Base-by-base conservation (phyloP, 1,139 yeast genomes). In the Suhomyces terraborum region DNA sequence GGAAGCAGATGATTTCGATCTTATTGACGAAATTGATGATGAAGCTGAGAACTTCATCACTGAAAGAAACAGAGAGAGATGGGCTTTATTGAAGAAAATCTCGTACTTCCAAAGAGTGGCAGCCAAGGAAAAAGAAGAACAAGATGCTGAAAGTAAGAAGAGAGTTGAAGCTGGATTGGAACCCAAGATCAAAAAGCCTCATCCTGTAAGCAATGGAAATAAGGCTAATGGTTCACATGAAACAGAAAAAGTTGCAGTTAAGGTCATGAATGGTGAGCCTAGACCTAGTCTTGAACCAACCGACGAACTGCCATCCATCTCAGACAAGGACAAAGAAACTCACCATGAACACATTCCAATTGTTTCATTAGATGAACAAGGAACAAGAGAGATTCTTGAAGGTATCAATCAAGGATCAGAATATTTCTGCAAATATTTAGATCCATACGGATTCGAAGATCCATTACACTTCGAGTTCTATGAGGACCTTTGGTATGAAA, bases 361-460 rank as follows among this genome's bases (percentile, higher is more conserved):
- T 32, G 68, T 77, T 4, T 55, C 73, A 1, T 59, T 80, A 33
- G 71, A 68, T 41, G 80, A 77, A 40, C 63, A 62, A 13, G 77
- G 73, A 1, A 67, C 76, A 9, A 68, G 69, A 38, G 70, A 69
- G 13, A 53, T 80, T 2, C 60, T 82, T 29, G 61, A 66, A 5
- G 53, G 64, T 10, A 49, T 76, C 19, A 66, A 63, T 17, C 61
- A 63, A 25, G 60, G 62, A 13, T 54, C 56, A 8, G 61, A 62
- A 10, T 55, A 61, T 32, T 62, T 66, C 53, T 59, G 67, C 38
- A 73, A 69, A 31, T 84, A 82, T 45, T 74, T 93, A 43, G 97
- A 89, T 59, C 98, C 98, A 0, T 88, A 87, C 59, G 74, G 79
- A 1, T 88, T 94, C 60, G 83, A 77, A 46, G 99, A 94, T 64